phyloP scores from a whole-genome alignment of 2,329 filamentous ascomycete species.

The Aureobasidium sp. region DNA sequence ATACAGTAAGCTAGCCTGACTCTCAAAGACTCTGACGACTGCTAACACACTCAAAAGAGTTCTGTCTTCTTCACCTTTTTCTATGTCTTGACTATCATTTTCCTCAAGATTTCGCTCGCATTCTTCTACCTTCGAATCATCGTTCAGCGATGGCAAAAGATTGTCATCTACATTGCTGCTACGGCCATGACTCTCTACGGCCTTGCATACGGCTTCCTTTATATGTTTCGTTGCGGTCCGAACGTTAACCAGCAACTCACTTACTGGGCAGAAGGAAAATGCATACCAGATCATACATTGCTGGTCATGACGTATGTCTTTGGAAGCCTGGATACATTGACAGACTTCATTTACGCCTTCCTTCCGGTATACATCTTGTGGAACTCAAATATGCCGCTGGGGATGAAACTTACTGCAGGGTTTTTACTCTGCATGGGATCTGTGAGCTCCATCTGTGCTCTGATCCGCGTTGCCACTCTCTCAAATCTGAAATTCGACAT shows the following conservation, averaged over 20 bases:
- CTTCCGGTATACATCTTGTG: conserved; percentile 33
- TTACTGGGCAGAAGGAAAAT: conserved; percentile 14
- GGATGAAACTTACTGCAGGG: conserved; percentile 33
- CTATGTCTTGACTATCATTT: conserved; percentile 32
- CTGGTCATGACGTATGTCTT: conserved; percentile 18
- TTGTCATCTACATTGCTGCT: conserved; percentile 20
- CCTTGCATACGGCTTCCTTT: conserved; percentile 24
- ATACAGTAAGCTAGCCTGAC: not conserved
- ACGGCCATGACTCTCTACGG: conserved; percentile 22
- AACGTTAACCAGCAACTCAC: conserved; percentile 17
- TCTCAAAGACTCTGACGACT: not conserved
- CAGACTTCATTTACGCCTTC: conserved; percentile 27
- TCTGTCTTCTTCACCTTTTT: conserved; percentile 22
- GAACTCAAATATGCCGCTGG: conserved; percentile 32
- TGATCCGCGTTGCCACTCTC: conserved; percentile 19
- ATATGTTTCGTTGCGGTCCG: conserved; percentile 23
- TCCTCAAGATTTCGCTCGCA: conserved; percentile 36
- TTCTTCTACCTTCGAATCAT: conserved; percentile 38
- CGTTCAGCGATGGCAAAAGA: conserved; percentile 28
- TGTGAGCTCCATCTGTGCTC: conserved; percentile 18
- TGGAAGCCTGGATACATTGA: conserved; percentile 27
- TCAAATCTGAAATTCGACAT: conserved; percentile 13
- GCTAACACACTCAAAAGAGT: not conserved
- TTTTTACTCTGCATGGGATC: conserved; percentile 32
- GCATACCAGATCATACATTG: conserved; percentile 15